phyloP scores from a whole-genome alignment of 495 filamentous ascomycete species.

The Terfezia boudieri region DNA sequence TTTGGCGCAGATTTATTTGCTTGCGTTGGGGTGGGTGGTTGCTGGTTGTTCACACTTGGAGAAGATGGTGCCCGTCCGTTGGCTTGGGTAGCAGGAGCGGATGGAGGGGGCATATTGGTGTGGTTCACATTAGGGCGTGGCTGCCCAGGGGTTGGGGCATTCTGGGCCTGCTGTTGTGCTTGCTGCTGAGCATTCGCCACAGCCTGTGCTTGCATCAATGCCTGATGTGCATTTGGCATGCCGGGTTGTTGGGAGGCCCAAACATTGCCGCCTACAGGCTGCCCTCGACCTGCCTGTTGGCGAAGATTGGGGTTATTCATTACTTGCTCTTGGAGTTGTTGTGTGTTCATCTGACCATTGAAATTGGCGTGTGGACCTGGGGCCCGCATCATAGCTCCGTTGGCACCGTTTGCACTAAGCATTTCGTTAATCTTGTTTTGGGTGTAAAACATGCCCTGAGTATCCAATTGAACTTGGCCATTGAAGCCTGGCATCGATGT shows the following conservation, averaged over 20 bases:
- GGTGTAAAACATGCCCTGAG: slow-evolving; percentile 38
- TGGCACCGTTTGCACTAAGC: slow-evolving; percentile 32
- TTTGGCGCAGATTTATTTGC: slow-evolving; percentile 58
- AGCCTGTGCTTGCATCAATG: slow-evolving; percentile 19
- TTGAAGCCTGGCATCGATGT: slow-evolving; percentile 32
- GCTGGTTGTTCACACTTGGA: slow-evolving; percentile 48
- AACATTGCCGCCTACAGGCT: slow-evolving; percentile 3
- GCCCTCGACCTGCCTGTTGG: slow-evolving; percentile 24
- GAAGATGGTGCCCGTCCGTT: slow-evolving; percentile 51
- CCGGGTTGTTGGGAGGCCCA: slow-evolving; percentile 8
- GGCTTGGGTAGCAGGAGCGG: slow-evolving; percentile 36
- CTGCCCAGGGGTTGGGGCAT: slow-evolving; percentile 56
- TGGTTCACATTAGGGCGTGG: slow-evolving; percentile 10
- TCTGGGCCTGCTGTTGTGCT: slow-evolving; percentile 18
- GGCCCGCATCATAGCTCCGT: slow-evolving; percentile 39
- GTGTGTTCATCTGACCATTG: slow-evolving; percentile 41
- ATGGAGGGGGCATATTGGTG: slow-evolving; percentile 72
- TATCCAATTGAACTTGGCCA: slow-evolving; percentile 45
- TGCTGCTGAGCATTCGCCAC: slow-evolving; percentile 23
- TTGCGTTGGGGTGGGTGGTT: slow-evolving; percentile 72
- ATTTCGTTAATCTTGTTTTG: slow-evolving; percentile 33
- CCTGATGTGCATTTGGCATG: slow-evolving; percentile 20
- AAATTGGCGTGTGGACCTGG: slow-evolving; percentile 70
- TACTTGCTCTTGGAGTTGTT: slow-evolving; percentile 20
- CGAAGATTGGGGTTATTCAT: slow-evolving; percentile 18